Evolutionary conservation across 2,329 filamentous ascomycete genomes (phyloP).

Genomic region (Apiospora rasikravindrae): DNA sequence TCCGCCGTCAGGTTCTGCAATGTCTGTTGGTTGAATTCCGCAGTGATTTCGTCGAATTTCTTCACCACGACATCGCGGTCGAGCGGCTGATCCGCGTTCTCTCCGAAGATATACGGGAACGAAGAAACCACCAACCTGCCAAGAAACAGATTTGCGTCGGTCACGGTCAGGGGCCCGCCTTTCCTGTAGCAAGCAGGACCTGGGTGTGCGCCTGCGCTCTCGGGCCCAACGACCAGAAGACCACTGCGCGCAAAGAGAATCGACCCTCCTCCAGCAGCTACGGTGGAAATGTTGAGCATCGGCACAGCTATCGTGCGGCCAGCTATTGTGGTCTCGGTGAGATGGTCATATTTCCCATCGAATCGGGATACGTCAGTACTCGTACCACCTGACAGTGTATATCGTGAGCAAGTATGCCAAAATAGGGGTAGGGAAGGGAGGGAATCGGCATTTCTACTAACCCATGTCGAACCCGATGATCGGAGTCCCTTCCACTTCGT

Average conservation of each 20-base stretch:
- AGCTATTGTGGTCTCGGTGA: conserved; percentile 77
- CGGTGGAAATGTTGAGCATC: conserved; percentile 76
- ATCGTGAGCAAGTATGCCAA: background rate
- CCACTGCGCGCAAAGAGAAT: conserved; percentile 72
- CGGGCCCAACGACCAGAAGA: conserved; percentile 67
- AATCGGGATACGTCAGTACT: conserved; percentile 77
- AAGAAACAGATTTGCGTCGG: conserved; percentile 73
- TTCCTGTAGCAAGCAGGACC: conserved; percentile 79
- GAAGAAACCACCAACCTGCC: conserved; percentile 65
- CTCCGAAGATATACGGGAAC: conserved; percentile 75
- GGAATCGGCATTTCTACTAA: background rate
- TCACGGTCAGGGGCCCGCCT: conserved; percentile 72
- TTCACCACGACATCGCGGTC: conserved; percentile 45
- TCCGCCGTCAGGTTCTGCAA: conserved; percentile 36
- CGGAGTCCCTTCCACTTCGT: conserved; percentile 19
- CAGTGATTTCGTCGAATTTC: conserved; percentile 48
- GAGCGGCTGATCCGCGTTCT: conserved; percentile 63
- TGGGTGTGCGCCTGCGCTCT: conserved; percentile 65
- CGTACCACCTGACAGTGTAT: conserved; percentile 54
- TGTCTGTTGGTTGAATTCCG: conserved; percentile 43
- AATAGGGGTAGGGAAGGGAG: background rate
- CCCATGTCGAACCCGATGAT: conserved; percentile 73
- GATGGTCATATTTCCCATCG: conserved; percentile 48
- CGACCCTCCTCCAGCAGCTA: conserved; percentile 57
- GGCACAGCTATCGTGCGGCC: conserved; percentile 69